A percentile compares a stretch with the other conserved stretches of the same genome.
These are phyloP conservation scores for Yamadazyma trypodendri DNA, from an alignment of 1,139 yeast genomes.

Conservation along the genomic window DNA sequence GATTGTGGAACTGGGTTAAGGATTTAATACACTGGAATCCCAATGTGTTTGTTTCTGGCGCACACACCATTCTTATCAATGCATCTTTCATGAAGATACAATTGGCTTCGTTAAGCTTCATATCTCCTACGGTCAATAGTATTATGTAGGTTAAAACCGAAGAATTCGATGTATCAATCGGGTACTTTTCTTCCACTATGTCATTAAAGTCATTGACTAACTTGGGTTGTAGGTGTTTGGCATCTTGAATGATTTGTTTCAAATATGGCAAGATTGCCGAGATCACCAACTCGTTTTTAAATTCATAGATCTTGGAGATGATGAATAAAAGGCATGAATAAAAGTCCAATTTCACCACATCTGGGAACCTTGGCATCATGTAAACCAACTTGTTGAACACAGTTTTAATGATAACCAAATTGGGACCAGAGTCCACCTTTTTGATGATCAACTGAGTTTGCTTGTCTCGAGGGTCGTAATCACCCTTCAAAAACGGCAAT, in stretches of 20 bases:
- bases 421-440: constrained; percentile 35
- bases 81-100: constrained; percentile 26
- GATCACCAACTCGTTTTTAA: constrained; percentile 44
- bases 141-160: constrained; percentile 60
- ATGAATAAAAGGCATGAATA: constrained; percentile 67
- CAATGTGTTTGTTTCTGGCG: constrained; percentile 34
- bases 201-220: constrained; percentile 39
- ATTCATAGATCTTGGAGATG: constrained; percentile 59
- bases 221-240: constrained; percentile 26
- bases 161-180: constrained; percentile 32
- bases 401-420: constrained; percentile 46
- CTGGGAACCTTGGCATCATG: constrained; percentile 66
- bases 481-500: constrained; percentile 60
- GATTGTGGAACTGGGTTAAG: constrained; percentile 42
- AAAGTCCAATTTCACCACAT: constrained; percentile 65
- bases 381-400: constrained; percentile 56
- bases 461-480: constrained; percentile 35
- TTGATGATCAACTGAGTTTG: constrained; percentile 29
- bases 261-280: constrained; percentile 57
- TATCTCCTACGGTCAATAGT: constrained; percentile 53
- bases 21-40: constrained; percentile 60
- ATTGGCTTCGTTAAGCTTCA: constrained; percentile 37
- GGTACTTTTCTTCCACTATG: constrained; percentile 27
- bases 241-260: constrained; percentile 44
- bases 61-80: constrained; percentile 35